Evolutionary conservation across 2,329 filamentous ascomycete genomes (phyloP).

Genomic region (Xylariaceae sp.): DNA sequence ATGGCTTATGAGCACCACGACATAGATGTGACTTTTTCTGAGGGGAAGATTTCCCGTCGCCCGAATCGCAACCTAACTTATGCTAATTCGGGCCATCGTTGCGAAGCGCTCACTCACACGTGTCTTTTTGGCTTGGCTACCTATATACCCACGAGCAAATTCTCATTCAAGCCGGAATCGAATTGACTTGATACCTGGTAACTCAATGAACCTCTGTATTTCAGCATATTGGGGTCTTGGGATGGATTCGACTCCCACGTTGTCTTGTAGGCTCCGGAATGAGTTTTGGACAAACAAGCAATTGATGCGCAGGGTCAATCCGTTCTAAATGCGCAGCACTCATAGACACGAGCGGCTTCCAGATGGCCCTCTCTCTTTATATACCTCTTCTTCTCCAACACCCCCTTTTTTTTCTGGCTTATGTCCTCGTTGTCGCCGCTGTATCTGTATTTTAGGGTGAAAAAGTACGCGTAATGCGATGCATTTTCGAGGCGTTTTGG

Average conservation of each 20-base stretch:
- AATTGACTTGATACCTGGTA: slow-evolving; percentile 8
- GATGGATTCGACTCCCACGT: no score
- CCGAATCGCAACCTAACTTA: background rate
- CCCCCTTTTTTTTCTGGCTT: background rate
- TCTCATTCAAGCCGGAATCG: slow-evolving; percentile 18
- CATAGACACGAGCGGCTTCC: no score
- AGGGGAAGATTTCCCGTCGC: background rate
- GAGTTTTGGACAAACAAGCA: no score
- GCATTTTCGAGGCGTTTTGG: slow-evolving; percentile 18
- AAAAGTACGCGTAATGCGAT: background rate
- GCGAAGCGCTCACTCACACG: slow-evolving; percentile 3
- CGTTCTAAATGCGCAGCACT: background rate
- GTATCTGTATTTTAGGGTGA: no score
- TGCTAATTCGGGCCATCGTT: slow-evolving; percentile 1
- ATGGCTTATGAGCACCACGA: slow-evolving; percentile 20
- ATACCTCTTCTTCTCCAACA: background rate
- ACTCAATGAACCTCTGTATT: slow-evolving; percentile 23
- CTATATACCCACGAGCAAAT: slow-evolving; percentile 9
- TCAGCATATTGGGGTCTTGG: slow-evolving; percentile 7
- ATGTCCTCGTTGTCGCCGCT: background rate
- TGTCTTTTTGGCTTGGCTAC: slow-evolving; percentile 1
- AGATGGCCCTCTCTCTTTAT: slow-evolving; percentile 4
- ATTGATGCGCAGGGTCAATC: background rate
- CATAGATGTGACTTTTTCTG: background rate
- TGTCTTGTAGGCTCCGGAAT: no score